Evolutionary conservation across 371 early-diverging fungal species (phyloP).

Genomic region (Mortierella sp.): DNA sequence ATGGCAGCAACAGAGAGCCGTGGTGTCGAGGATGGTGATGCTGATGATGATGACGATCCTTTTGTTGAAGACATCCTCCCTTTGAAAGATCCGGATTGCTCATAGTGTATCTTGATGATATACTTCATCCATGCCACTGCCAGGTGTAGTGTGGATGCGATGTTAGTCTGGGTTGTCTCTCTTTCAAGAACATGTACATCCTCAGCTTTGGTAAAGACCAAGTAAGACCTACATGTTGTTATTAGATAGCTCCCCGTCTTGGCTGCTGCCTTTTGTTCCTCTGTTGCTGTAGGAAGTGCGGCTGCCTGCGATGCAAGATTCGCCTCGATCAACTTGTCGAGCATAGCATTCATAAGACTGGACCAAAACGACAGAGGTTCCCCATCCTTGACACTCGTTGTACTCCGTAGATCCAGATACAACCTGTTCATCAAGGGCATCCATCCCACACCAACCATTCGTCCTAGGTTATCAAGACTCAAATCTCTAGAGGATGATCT

Average conservation of each 20-base stretch:
- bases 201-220: neutral
- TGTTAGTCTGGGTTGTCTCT: too few species aligned
- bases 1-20: constrained; percentile 34
- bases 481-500: constrained; percentile 34
- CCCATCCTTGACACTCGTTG: constrained; percentile 26
- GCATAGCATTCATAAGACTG: constrained; percentile 31
- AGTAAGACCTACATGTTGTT: constrained; percentile 37
- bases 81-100: constrained; percentile 1
- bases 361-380: constrained; percentile 43
- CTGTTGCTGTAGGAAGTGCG: constrained; percentile 14
- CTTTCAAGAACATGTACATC: too few species aligned
- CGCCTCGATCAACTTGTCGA: constrained; percentile 34
- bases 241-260: constrained; percentile 40
- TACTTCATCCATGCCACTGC: constrained; percentile 52
- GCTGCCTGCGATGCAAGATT: constrained; percentile 16
- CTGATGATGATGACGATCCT: constrained; percentile 9
- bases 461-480: constrained; percentile 24
- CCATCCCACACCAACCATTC: constrained; percentile 41
- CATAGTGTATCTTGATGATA: constrained; percentile 32
- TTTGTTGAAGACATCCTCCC: neutral
- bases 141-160: too few species aligned
- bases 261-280: constrained; percentile 19
- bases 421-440: constrained; percentile 44
- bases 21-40: constrained; percentile 8
- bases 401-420: constrained; percentile 15